These are phyloP conservation scores for Ascochyta lentis DNA, from an alignment of 2,329 filamentous ascomycete genomes.

Conservation along the genomic window DNA sequence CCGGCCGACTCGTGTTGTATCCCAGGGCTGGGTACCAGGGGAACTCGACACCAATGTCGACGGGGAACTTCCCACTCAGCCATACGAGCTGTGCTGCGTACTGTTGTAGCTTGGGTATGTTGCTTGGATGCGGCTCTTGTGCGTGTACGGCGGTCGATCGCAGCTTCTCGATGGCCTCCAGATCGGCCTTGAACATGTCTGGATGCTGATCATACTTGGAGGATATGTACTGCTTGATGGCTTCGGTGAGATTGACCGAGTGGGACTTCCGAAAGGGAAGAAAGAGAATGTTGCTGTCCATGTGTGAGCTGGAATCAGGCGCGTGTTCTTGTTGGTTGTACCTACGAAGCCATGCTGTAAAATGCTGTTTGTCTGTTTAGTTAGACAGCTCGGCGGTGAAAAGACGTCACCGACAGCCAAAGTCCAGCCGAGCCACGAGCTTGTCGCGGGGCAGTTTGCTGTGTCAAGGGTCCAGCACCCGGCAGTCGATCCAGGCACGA, in stretches of 20 bases:
- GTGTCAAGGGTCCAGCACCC: constrained; percentile 4
- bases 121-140: constrained; percentile 84
- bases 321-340: not conserved
- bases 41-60: constrained; percentile 95
- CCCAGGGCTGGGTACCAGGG: constrained; percentile 94
- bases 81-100: constrained; percentile 94
- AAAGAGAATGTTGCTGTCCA: constrained; percentile 68
- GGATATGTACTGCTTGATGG: constrained; percentile 94
- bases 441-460: constrained; percentile 7
- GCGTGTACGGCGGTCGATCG: constrained; percentile 87
- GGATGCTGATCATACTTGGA: constrained; percentile 98
- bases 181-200: constrained; percentile 91
- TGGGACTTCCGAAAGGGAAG: constrained; percentile 89
- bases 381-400: constrained; percentile 17
- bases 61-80: constrained; percentile 94
- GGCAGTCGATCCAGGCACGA: constrained; percentile 9
- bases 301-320: constrained; percentile 2
- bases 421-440: constrained; percentile 3
- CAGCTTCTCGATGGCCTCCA: constrained; percentile 83
- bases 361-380: constrained; percentile 26
- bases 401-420: constrained; percentile 36
- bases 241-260: constrained; percentile 76
- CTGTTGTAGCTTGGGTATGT: constrained; percentile 83
- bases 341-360: constrained; percentile 38
- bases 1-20: constrained; percentile 80